Evolutionary conservation across 2,329 filamentous ascomycete species (phyloP).

Genomic region (Apiospora aurea): DNA sequence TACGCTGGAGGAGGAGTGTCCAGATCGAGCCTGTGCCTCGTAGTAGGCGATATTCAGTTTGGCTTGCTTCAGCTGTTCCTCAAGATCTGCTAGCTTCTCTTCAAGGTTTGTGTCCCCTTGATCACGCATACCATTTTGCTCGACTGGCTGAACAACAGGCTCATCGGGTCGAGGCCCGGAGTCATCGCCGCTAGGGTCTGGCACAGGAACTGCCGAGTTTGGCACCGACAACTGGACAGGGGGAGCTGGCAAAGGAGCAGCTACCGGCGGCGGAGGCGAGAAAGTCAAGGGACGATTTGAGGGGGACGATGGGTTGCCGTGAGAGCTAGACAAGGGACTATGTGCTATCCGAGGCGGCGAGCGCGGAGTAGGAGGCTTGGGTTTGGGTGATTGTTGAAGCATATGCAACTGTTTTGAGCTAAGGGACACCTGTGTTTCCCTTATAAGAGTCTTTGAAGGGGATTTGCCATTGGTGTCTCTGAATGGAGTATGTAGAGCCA

Average conservation of each 20-base stretch:
- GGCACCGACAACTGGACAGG: background rate
- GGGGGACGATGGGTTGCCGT: background rate
- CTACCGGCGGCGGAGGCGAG: background rate
- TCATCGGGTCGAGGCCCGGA: background rate
- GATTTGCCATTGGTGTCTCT: slow-evolving; percentile 9
- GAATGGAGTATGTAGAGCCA: background rate
- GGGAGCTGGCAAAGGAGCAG: background rate
- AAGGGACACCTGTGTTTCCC: background rate
- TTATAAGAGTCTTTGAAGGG: background rate
- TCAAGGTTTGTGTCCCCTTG: background rate
- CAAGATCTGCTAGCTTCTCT: background rate
- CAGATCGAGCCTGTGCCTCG: background rate
- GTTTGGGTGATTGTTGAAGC: background rate
- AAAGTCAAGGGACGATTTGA: background rate
- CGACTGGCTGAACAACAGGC: background rate
- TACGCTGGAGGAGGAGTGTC: background rate
- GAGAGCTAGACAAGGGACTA: background rate
- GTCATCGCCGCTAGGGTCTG: background rate
- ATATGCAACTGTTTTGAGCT: too few species aligned
- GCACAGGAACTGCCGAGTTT: background rate
- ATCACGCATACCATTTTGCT: background rate
- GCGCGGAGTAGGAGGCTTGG: background rate
- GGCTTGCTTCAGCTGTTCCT: background rate
- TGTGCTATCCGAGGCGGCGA: background rate
- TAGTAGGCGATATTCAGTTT: background rate